Evolutionary conservation across 2,329 filamentous ascomycete species (phyloP).

Genomic region (Colletotrichum scovillei): DNA sequence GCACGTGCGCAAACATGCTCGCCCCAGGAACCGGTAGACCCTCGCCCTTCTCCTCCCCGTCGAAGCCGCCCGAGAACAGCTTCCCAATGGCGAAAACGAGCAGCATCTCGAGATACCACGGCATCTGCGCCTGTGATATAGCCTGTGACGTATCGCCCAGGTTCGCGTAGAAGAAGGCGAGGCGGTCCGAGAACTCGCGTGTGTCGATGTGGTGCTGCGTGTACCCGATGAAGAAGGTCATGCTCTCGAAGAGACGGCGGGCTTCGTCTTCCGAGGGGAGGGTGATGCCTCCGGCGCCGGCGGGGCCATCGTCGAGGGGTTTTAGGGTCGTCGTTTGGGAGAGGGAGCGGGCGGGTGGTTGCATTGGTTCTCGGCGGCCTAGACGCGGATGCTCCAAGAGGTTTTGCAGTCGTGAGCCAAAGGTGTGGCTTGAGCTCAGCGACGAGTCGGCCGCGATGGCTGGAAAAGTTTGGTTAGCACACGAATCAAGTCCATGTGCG

Average conservation of each 20-base stretch:
- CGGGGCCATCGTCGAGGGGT: neutral
- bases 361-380: constrained; percentile 13
- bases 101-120: constrained; percentile 31
- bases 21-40: constrained; percentile 1
- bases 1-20: constrained; percentile 12
- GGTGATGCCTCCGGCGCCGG: neutral
- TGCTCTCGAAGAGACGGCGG: constrained; percentile 37
- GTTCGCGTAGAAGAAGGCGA: constrained; percentile 28
- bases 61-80: constrained; percentile 23
- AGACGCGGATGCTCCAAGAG: constrained; percentile 35
- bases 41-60: neutral
- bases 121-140: neutral
- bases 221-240: constrained; percentile 39
- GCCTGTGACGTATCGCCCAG: neutral
- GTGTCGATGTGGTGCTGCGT: constrained; percentile 41
- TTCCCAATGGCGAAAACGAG: constrained; percentile 33
- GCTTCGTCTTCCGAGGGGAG: constrained; percentile 36
- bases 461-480: neutral
- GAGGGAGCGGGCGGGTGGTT: neutral
- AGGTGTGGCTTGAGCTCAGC: constrained; percentile 36
- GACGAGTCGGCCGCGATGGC: constrained; percentile 36
- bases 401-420: constrained; percentile 37
- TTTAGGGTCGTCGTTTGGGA: neutral
- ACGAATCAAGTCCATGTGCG: too few species aligned
- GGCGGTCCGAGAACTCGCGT: constrained; percentile 35